Conservation (phyloP, 768 basidiomycete species). For the Pholiota microspora region DNA sequence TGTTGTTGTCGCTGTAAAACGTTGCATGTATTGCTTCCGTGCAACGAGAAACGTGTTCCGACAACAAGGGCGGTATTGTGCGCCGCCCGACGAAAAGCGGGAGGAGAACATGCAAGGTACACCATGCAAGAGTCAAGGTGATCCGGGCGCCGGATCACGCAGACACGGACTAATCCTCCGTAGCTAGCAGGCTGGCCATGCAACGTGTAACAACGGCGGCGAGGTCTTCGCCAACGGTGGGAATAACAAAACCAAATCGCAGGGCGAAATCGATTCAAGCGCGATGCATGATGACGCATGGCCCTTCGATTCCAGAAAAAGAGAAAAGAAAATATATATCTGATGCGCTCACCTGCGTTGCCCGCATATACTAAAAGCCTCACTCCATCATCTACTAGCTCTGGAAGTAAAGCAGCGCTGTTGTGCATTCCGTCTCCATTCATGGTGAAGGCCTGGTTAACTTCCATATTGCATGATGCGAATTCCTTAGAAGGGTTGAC, state of each 20-base stretch:
- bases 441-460: slow-evolving; percentile 77
- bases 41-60: slow-evolving; percentile 16
- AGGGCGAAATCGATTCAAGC: neutral
- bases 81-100: slow-evolving; percentile 1
- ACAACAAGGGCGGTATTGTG: slow-evolving; percentile 4
- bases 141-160: neutral
- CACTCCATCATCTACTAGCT: slow-evolving; percentile 80
- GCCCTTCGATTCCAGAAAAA: neutral
- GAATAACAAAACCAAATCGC: neutral
- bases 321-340: neutral
- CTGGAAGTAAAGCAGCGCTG: slow-evolving; percentile 72
- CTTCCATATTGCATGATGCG: slow-evolving; percentile 70
- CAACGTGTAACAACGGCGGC: slow-evolving; percentile 14
- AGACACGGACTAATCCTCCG: neutral
- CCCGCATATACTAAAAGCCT: slow-evolving; percentile 89
- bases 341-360: slow-evolving; percentile 65
- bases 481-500: slow-evolving; percentile 60
- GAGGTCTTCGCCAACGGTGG: neutral
- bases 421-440: slow-evolving; percentile 90
- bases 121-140: slow-evolving; percentile 6
- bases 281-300: neutral
- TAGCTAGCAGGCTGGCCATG: slow-evolving; percentile 6
- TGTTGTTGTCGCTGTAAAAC: slow-evolving; percentile 13
- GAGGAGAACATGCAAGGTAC: slow-evolving; percentile 6
- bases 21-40: slow-evolving; percentile 7